A percentile compares a stretch with the other conserved stretches of the same genome.
These are phyloP conservation scores for Termitomyces sp. DNA, from an alignment of 768 basidiomycete genomes.

Conservation along the genomic window DNA sequence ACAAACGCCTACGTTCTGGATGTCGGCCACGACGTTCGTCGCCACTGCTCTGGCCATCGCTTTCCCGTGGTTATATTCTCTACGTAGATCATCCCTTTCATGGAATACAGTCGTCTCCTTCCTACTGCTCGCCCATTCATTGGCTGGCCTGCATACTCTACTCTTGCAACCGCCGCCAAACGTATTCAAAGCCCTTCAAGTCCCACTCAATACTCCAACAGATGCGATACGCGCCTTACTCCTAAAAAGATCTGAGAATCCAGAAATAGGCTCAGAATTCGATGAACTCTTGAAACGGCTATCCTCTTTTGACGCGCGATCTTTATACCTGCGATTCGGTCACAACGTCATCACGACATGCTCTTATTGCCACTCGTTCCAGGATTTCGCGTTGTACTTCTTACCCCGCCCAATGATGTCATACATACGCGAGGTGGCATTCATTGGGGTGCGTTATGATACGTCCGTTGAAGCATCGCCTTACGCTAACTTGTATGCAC, in stretches of 20 bases:
- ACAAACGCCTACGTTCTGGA: not conserved
- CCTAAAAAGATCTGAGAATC: slow-evolving; percentile 30
- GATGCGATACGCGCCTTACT: slow-evolving; percentile 46
- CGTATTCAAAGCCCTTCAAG: slow-evolving; percentile 47
- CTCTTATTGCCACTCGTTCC: slow-evolving; percentile 54
- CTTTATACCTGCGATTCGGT: slow-evolving; percentile 61
- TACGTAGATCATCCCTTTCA: slow-evolving; percentile 10
- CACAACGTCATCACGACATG: slow-evolving; percentile 60
- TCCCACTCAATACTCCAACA: slow-evolving; percentile 49
- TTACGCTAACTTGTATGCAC: slow-evolving; percentile 12
- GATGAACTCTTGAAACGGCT: slow-evolving; percentile 51
- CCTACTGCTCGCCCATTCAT: slow-evolving; percentile 43
- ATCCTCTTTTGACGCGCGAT: slow-evolving; percentile 49
- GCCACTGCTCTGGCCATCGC: slow-evolving; percentile 12
- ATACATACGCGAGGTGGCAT: slow-evolving; percentile 51
- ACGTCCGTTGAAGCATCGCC: not conserved
- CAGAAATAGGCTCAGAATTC: slow-evolving; percentile 38
- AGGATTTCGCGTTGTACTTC: slow-evolving; percentile 57
- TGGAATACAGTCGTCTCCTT: slow-evolving; percentile 25
- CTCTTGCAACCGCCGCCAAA: slow-evolving; percentile 51
- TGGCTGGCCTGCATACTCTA: slow-evolving; percentile 41
- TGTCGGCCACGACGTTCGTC: slow-evolving; percentile 12
- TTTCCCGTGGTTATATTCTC: slow-evolving; percentile 15
- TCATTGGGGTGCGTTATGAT: slow-evolving; percentile 39
- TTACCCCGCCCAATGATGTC: slow-evolving; percentile 48